Evolutionary conservation across 371 early-diverging fungal species (phyloP).

Genomic region (Zychaea mexicana): DNA sequence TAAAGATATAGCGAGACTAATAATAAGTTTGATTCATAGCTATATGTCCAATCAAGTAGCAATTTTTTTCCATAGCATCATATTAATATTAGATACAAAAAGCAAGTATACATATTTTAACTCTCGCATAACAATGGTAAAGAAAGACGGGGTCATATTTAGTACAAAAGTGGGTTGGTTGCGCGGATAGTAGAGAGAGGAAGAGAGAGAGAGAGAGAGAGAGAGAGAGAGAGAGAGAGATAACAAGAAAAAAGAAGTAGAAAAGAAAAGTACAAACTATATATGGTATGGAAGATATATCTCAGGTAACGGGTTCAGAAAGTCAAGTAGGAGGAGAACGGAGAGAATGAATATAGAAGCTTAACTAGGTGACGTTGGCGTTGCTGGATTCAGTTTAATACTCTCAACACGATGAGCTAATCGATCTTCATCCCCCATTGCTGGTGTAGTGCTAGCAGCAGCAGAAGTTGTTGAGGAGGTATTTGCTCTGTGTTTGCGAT

Average conservation of each 20-base stretch:
- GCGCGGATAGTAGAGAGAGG: background rate
- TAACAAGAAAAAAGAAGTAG: too few relatives aligned
- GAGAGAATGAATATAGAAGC: too few relatives aligned
- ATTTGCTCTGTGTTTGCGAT: conserved; percentile 9
- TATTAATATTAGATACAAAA: background rate
- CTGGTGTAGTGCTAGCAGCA: background rate
- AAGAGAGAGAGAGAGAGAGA: background rate
- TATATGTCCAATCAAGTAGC: too few relatives aligned
- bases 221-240: too few relatives aligned
- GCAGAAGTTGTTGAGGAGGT: background rate
- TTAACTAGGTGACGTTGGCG: background rate
- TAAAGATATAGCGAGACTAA: too few relatives aligned
- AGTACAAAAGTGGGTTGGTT: background rate
- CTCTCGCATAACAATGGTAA: background rate
- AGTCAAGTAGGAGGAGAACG: too few relatives aligned
- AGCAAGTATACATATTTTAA: background rate
- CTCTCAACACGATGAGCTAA: background rate
- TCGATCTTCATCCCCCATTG: conserved; percentile 11
- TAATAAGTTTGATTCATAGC: too few relatives aligned
- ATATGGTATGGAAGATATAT: too few relatives aligned
- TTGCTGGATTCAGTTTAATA: conserved; percentile 1
- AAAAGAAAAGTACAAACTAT: too few relatives aligned
- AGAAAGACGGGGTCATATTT: conserved; percentile 1
- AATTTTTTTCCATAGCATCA: background rate
- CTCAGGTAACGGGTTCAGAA: too few relatives aligned